These are phyloP conservation scores for Populus tomentosa DNA, from an alignment of 441 rosid species.

Conservation along the genomic window DNA sequence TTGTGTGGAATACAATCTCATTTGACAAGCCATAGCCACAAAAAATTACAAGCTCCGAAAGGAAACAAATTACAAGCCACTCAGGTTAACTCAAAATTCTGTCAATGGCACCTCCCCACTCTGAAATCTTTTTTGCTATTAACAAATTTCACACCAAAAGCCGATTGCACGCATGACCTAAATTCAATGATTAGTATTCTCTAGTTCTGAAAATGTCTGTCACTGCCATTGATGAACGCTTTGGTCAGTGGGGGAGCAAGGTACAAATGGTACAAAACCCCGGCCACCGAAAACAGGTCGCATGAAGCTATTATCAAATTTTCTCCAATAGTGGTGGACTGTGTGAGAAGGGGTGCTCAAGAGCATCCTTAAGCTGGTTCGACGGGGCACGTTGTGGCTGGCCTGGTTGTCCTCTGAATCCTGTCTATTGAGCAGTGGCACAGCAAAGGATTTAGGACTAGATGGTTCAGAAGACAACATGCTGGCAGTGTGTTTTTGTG, in stretches of 20 bases:
- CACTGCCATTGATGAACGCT: slow-evolving; percentile 38
- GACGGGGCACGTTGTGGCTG: slow-evolving; percentile 23
- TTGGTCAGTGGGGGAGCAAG: slow-evolving; percentile 58
- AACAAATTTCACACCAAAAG: slow-evolving; percentile 35
- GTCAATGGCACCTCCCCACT: slow-evolving; percentile 22
- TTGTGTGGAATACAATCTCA: slow-evolving; percentile 11
- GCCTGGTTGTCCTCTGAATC: slow-evolving; percentile 31
- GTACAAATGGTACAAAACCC: slow-evolving; percentile 54
- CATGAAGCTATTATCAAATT: slow-evolving; percentile 74
- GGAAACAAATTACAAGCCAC: slow-evolving; percentile 16
- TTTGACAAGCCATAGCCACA: slow-evolving; percentile 10
- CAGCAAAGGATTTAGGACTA: slow-evolving; percentile 45
- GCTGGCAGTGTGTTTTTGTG: slow-evolving; percentile 35
- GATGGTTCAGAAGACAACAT: slow-evolving; percentile 47
- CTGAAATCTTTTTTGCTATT: slow-evolving; percentile 7
- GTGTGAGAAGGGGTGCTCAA: slow-evolving; percentile 56
- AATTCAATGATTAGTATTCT: slow-evolving; percentile 15
- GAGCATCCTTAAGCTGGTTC: slow-evolving; percentile 45
- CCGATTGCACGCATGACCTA: slow-evolving; percentile 15
- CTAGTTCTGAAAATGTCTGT: slow-evolving; percentile 6
- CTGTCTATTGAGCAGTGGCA: slow-evolving; percentile 47
- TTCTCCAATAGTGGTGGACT: slow-evolving; percentile 73
- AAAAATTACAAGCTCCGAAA: slow-evolving; percentile 4
- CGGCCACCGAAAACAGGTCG: slow-evolving; percentile 83
- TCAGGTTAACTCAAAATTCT: slow-evolving; percentile 21